Conservation (phyloP, 1,284 basidiomycete species). For the Papiliotrema flavescens region DNA sequence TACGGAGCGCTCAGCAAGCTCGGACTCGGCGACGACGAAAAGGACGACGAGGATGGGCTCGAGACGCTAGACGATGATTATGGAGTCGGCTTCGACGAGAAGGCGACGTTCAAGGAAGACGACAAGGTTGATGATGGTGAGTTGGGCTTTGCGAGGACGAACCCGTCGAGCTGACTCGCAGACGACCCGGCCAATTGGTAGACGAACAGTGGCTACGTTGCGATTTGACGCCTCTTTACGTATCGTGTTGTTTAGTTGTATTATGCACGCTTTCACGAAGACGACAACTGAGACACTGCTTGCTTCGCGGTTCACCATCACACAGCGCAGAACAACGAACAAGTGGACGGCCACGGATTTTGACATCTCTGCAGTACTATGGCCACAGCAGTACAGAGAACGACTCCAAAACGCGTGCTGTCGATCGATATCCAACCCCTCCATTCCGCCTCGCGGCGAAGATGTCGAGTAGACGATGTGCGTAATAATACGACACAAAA, state of each 20-base stretch:
- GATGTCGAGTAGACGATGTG: not conserved
- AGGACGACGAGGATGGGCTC: conserved; percentile 13
- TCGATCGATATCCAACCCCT: conserved; percentile 12
- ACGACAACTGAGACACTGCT: no score
- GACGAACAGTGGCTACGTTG: no score
- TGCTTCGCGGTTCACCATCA: no score
- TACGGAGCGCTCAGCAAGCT: conserved; percentile 31
- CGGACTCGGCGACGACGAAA: conserved; percentile 12
- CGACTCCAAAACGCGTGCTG: conserved; percentile 16
- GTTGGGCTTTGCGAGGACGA: not conserved
- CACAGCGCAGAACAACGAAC: no score
- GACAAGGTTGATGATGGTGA: conserved; percentile 6
- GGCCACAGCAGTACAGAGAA: not conserved
- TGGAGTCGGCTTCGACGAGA: conserved; percentile 10
- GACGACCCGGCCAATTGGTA: not conserved
- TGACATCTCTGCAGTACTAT: conserved; percentile 13
- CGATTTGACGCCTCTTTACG: no score
- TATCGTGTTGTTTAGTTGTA: not conserved
- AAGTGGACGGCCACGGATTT: conserved; percentile 20
- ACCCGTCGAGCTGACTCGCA: not conserved
- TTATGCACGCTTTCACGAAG: not conserved
- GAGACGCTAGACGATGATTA: conserved; percentile 26
- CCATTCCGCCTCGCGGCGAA: not conserved
- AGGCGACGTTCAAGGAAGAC: conserved; percentile 13
- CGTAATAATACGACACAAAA: no score